phyloP scores from a whole-genome alignment of 2,329 filamentous ascomycete genomes.

The Nemania sp. region DNA sequence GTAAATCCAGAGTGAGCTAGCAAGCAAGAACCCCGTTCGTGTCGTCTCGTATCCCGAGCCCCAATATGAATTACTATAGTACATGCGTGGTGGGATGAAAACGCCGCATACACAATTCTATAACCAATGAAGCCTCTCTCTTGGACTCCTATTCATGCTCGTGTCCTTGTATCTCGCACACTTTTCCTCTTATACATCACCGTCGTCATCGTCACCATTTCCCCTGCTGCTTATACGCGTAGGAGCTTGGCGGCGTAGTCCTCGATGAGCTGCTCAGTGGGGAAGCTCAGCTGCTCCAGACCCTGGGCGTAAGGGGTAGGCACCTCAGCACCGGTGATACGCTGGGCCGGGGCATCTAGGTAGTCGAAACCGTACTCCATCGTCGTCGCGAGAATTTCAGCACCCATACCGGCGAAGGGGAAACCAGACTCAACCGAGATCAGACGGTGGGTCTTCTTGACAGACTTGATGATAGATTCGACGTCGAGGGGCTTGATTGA shows the following conservation, averaged over 20 bases:
- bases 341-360: constrained; percentile 91
- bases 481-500: constrained; percentile 97
- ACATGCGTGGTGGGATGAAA: constrained; percentile 36
- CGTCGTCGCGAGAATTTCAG: constrained; percentile 92
- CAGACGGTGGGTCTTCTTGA: constrained; percentile 98
- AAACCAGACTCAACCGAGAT: constrained; percentile 95
- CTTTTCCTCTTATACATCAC: constrained; percentile 2
- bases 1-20: constrained; percentile 11
- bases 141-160: constrained; percentile 12
- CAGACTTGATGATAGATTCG: constrained; percentile 92
- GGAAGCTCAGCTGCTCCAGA: constrained; percentile 96
- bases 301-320: constrained; percentile 94
- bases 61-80: constrained; percentile 39
- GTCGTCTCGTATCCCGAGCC: constrained; percentile 23
- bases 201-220: constrained; percentile 7
- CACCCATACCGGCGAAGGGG: constrained; percentile 91
- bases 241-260: constrained; percentile 91
- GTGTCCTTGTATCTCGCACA: constrained; percentile 28
- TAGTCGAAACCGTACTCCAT: constrained; percentile 99
- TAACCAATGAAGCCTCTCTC: constrained; percentile 30
- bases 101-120: constrained; percentile 42
- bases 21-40: constrained; percentile 14
- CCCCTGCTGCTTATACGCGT: constrained; percentile 46
- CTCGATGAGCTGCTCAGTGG: constrained; percentile 87
- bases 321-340: constrained; percentile 96